Conservation (phyloP, 768 basidiomycete genomes). For the Pulveroboletus sp. region DNA sequence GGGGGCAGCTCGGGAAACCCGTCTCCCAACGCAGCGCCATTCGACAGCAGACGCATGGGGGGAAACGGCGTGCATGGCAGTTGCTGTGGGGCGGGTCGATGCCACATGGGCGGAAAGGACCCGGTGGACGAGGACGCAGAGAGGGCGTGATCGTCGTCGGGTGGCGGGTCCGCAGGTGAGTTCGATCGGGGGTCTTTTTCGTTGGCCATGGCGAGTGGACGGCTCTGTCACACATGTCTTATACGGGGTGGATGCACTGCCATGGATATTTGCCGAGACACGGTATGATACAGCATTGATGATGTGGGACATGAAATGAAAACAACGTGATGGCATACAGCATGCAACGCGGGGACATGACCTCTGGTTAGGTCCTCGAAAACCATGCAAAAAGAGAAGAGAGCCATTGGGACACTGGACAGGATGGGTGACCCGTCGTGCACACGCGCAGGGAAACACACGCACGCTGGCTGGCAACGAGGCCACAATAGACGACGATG, state of each 20-base stretch:
- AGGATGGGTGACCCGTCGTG: not conserved
- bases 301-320: no score
- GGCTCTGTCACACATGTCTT: no score
- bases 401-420: conserved; percentile 25
- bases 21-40: conserved; percentile 26
- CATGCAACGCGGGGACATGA: no score
- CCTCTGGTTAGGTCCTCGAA: conserved; percentile 22
- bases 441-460: not conserved
- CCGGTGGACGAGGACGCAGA: no score
- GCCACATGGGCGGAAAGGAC: conserved; percentile 28
- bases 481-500: conserved; percentile 19
- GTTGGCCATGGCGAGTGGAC: conserved; percentile 17
- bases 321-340: no score
- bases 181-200: conserved; percentile 23
- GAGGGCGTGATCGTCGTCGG: no score
- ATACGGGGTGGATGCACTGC: conserved; percentile 2
- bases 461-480: conserved; percentile 27
- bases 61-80: conserved; percentile 24
- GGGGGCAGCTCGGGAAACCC: conserved; percentile 48
- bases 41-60: conserved; percentile 30
- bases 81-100: conserved; percentile 13
- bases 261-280: no score
- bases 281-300: no score
- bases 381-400: conserved; percentile 24
- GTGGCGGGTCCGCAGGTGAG: conserved; percentile 13